Evolutionary conservation across 148 eudicot species (phyloP).

Genomic region (Pharnaceum exiguum): DNA sequence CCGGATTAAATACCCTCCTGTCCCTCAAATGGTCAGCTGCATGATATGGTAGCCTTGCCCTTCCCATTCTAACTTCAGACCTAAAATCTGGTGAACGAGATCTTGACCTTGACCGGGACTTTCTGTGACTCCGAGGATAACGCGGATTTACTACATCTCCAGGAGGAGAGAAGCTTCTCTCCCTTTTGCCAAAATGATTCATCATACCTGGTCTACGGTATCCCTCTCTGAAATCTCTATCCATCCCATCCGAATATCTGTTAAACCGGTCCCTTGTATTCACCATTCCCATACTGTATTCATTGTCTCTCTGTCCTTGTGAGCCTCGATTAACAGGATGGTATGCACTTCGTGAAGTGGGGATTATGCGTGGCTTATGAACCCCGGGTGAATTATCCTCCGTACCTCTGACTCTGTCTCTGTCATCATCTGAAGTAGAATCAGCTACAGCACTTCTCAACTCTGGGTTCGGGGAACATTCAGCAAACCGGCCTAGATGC

Average conservation of each 20-base stretch:
- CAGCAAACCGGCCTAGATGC: constrained; percentile 20
- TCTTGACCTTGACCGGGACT: constrained; percentile 31
- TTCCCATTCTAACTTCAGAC: constrained; percentile 23
- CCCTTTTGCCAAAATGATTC: constrained; percentile 34
- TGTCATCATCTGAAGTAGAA: constrained; percentile 29
- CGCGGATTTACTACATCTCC: constrained; percentile 18
- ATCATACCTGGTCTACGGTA: constrained; percentile 30
- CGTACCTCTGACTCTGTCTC: constrained; percentile 12
- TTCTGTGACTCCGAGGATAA: constrained; percentile 5
- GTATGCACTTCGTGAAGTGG: constrained; percentile 28
- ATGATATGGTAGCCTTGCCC: constrained; percentile 23
- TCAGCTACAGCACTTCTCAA: constrained; percentile 19
- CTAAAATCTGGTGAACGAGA: constrained; percentile 33
- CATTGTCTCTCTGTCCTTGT: constrained; percentile 35
- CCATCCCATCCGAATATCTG: constrained; percentile 25
- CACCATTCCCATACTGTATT: constrained; percentile 22
- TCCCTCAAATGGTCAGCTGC: constrained; percentile 18
- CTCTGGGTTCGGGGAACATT: constrained; percentile 21
- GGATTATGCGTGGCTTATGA: constrained; percentile 23
- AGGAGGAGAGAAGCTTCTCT: constrained; percentile 44
- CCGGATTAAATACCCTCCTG: constrained; percentile 16
- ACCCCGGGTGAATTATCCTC: constrained; percentile 24
- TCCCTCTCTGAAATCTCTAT: constrained; percentile 43
- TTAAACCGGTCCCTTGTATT: constrained; percentile 32
- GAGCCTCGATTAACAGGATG: constrained; percentile 34